Evolutionary conservation across 2,329 filamentous ascomycete species (phyloP).

Genomic region (Aphanocladium album): DNA sequence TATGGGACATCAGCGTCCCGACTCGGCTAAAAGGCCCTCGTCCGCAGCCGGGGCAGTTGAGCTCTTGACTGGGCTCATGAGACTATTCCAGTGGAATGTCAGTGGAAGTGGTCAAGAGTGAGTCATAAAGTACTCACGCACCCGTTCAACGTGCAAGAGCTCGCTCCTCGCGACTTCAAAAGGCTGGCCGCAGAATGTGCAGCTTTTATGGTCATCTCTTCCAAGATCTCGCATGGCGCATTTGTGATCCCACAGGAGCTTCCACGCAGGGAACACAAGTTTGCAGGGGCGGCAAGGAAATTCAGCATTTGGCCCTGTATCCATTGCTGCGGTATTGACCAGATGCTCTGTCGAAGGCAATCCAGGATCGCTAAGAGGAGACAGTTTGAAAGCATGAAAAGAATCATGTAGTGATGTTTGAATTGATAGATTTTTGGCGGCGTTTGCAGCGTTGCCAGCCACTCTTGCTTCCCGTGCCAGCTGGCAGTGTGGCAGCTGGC

Average conservation of each 20-base stretch:
- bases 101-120: background rate
- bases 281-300: constrained; percentile 28
- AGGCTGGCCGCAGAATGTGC: constrained; percentile 32
- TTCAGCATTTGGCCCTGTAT: background rate
- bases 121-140: constrained; percentile 17
- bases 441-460: too few relatives aligned
- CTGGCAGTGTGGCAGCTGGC: background rate
- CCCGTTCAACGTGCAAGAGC: constrained; percentile 31
- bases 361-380: too few relatives aligned
- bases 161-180: constrained; percentile 30
- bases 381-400: too few relatives aligned
- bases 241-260: constrained; percentile 27
- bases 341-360: too few relatives aligned
- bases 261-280: constrained; percentile 21
- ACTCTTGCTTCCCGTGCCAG: too few relatives aligned
- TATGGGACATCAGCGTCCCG: constrained; percentile 37
- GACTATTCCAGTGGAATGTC: constrained; percentile 25
- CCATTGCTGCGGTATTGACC: background rate
- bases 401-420: too few relatives aligned
- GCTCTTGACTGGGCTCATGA: constrained; percentile 35
- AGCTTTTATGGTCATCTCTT: constrained; percentile 29
- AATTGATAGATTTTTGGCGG: too few relatives aligned
- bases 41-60: constrained; percentile 44
- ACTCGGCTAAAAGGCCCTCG: constrained; percentile 31
- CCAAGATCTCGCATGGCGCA: constrained; percentile 21